Evolutionary conservation across 164 flowering plant species (phyloP).

Genomic region (Nymphaea thermarum): DNA sequence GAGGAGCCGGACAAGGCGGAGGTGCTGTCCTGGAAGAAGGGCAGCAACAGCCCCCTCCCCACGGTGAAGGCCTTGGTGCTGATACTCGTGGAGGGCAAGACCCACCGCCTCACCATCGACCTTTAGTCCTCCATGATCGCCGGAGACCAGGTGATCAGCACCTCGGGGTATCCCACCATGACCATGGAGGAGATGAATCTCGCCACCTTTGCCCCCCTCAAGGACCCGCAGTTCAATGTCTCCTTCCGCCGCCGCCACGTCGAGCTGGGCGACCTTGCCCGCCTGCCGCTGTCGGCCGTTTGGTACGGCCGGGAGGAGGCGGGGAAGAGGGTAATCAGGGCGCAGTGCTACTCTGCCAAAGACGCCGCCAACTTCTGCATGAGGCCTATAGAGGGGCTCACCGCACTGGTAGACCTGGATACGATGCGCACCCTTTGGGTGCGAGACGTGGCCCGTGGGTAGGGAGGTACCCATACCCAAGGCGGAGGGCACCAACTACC

Average conservation of each 20-base stretch:
- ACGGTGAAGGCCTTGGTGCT: conserved; percentile 56
- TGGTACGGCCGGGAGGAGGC: conserved; percentile 65
- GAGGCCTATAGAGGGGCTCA: conserved; percentile 67
- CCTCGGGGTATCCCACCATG: conserved; percentile 72
- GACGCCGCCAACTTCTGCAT: conserved; percentile 52
- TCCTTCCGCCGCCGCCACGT: conserved; percentile 59
- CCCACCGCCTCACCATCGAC: conserved; percentile 47
- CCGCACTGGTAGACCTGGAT: conserved; percentile 38
- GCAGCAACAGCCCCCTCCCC: conserved; percentile 29
- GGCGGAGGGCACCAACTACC: conserved; percentile 33
- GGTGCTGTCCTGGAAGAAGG: conserved; percentile 53
- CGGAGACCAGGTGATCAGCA: conserved; percentile 11
- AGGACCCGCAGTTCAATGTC: conserved; percentile 49
- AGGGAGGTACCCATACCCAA: conserved; percentile 34
- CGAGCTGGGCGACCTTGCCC: conserved; percentile 48
- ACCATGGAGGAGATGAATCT: conserved; percentile 75
- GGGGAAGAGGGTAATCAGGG: conserved; percentile 32
- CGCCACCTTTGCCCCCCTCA: conserved; percentile 46
- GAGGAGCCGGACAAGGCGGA: conserved; percentile 36
- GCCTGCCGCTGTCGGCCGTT: conserved; percentile 68
- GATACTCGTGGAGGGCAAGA: conserved; percentile 26
- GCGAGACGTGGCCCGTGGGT: conserved; percentile 22
- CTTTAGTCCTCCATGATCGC: conserved; percentile 29
- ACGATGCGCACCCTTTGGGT: conserved; percentile 21
- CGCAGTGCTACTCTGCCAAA: conserved; percentile 34